Conservation (phyloP, 1,284 basidiomycete genomes). For the Cutaneotrichosporon sp. region DNA sequence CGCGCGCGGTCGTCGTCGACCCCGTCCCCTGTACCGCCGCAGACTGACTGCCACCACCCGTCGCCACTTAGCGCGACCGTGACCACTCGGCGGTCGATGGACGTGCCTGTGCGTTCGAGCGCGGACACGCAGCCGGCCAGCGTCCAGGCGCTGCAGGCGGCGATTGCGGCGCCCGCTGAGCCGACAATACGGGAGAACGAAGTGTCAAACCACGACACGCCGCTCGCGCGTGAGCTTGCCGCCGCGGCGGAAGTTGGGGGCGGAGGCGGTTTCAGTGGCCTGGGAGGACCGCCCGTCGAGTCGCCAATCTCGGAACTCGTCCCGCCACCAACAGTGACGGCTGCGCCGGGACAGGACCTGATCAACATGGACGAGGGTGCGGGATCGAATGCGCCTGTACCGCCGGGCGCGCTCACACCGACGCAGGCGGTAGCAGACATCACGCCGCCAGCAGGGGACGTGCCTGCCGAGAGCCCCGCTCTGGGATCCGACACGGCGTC, state of each 20-base stretch:
- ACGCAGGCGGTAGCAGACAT: background rate
- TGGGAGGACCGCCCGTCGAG: background rate
- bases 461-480: background rate
- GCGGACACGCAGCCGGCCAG: background rate
- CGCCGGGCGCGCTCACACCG: background rate
- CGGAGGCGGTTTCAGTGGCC: background rate
- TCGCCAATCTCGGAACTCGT: background rate
- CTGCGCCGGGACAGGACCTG: constrained; percentile 1
- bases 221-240: constrained; percentile 1
- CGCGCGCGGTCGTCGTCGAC: constrained; percentile 10
- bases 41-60: background rate
- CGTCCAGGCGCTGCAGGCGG: background rate
- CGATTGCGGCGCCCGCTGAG: background rate
- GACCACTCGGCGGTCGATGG: constrained; percentile 8
- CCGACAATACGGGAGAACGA: background rate
- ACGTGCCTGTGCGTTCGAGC: background rate
- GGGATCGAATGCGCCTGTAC: background rate
- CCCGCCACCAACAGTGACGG: background rate
- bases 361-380: background rate
- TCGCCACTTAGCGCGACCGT: constrained; percentile 7
- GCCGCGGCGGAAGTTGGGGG: background rate
- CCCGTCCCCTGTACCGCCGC: constrained; percentile 2
- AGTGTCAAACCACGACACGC: background rate
- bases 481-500: background rate
- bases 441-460: background rate